These are phyloP conservation scores for Dryadomyces quercus-mongolicae DNA, from an alignment of 2,329 filamentous ascomycete genomes.

Conservation along the genomic window DNA sequence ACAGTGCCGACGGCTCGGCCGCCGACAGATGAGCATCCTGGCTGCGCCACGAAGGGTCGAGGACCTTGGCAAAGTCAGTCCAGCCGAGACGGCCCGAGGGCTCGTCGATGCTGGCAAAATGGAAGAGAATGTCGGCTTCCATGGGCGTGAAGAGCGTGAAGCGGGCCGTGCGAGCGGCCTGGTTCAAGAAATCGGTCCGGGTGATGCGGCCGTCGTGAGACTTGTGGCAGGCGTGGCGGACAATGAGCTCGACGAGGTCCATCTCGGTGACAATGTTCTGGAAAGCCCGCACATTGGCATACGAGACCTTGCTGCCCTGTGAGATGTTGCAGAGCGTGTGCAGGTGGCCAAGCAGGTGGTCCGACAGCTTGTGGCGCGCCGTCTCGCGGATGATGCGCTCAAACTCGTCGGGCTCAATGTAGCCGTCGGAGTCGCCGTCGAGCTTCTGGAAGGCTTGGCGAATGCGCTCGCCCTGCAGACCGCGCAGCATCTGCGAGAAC, in stretches of 20 bases:
- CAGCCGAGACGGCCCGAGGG: slow-evolving; percentile 75
- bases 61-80: slow-evolving; percentile 82
- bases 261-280: slow-evolving; percentile 97
- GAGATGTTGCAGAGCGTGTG: slow-evolving; percentile 92
- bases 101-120: slow-evolving; percentile 89
- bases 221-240: slow-evolving; percentile 74
- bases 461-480: slow-evolving; percentile 89
- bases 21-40: slow-evolving; percentile 28
- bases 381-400: slow-evolving; percentile 94
- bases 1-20: neutral
- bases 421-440: slow-evolving; percentile 85
- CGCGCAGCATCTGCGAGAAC: slow-evolving; percentile 96
- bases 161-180: slow-evolving; percentile 79
- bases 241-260: slow-evolving; percentile 90
- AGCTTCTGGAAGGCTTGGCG: slow-evolving; percentile 88
- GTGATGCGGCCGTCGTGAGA: slow-evolving; percentile 88
- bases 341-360: slow-evolving; percentile 85
- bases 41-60: slow-evolving; percentile 83
- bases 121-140: slow-evolving; percentile 97
- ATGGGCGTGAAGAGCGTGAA: slow-evolving; percentile 97
- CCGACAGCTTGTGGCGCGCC: slow-evolving; percentile 88
- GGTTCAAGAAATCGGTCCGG: slow-evolving; percentile 83
- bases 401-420: slow-evolving; percentile 91
- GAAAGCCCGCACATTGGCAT: slow-evolving; percentile 94
- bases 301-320: slow-evolving; percentile 83